Evolutionary conservation across 129 eudicot genomes (phyloP).

Genomic region (Mikania micrantha): DNA sequence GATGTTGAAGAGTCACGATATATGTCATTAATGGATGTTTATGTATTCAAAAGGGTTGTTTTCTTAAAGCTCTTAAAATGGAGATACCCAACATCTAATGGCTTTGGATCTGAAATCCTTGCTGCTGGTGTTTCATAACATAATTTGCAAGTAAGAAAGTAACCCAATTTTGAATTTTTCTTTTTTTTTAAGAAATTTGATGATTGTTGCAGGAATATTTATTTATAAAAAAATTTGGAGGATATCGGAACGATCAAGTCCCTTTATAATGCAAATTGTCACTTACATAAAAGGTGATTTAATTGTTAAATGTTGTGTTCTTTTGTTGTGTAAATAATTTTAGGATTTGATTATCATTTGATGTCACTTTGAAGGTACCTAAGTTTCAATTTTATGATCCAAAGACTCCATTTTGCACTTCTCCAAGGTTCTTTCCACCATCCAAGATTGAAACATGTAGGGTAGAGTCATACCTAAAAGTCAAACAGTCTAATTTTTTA

Average conservation of each 20-base stretch:
- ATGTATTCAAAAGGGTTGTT: slow-evolving; percentile 74
- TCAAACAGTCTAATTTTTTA: background rate
- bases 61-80: slow-evolving; percentile 67
- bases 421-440: slow-evolving; percentile 92
- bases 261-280: slow-evolving; percentile 91
- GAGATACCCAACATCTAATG: slow-evolving; percentile 80
- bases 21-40: slow-evolving; percentile 96
- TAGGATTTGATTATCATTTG: slow-evolving; percentile 2
- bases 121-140: slow-evolving; percentile 72
- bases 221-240: slow-evolving; percentile 95
- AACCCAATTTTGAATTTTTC: background rate
- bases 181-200: background rate
- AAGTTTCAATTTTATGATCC: slow-evolving; percentile 91
- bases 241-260: slow-evolving; percentile 87
- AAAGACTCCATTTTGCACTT: slow-evolving; percentile 89
- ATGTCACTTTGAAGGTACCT: slow-evolving; percentile 49
- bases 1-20: slow-evolving; percentile 70
- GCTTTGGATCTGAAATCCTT: slow-evolving; percentile 90
- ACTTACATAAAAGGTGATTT: slow-evolving; percentile 73
- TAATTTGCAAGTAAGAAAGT: slow-evolving; percentile 58
- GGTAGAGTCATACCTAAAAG: slow-evolving; percentile 34
- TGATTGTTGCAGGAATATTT: slow-evolving; percentile 65
- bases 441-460: slow-evolving; percentile 79
- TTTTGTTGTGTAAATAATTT: background rate
- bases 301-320: background rate